Conservation (phyloP, 2,329 filamentous ascomycete species). For the Colletotrichum phormii region DNA sequence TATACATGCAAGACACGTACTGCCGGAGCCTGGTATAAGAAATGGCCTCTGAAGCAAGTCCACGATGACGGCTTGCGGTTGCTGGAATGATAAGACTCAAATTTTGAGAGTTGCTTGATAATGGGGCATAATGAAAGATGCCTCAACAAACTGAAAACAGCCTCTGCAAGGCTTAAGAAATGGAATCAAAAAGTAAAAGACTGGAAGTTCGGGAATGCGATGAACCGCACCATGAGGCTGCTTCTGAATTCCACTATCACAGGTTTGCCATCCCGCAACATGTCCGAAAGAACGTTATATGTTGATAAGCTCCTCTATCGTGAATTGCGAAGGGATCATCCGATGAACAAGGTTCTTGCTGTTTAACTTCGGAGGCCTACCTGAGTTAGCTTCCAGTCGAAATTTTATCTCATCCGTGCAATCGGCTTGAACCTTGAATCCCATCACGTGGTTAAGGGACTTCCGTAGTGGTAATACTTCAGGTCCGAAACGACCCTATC, state of each 20-base stretch:
- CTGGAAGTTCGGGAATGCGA: background rate
- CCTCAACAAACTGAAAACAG: background rate
- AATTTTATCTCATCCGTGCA: no score
- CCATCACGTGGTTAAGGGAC: no score
- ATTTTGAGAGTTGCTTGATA: background rate
- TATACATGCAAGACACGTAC: background rate
- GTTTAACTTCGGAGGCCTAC: no score
- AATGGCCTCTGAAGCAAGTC: background rate
- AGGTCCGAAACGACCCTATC: background rate
- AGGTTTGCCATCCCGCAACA: no score
- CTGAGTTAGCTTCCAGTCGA: no score
- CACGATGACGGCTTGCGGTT: background rate
- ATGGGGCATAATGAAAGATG: background rate
- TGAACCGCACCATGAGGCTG: no score
- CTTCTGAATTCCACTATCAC: no score
- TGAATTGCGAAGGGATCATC: no score
- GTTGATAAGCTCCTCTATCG: no score
- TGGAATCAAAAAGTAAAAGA: background rate
- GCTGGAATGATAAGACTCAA: background rate
- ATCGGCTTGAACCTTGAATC: no score
- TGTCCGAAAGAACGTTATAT: no score
- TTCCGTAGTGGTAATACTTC: background rate
- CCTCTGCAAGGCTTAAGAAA: background rate
- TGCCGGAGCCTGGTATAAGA: background rate
- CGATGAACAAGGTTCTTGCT: no score